A percentile compares a stretch with the other conserved stretches of the same genome.
These are phyloP conservation scores for Cystobasidium pallidum DNA, from an alignment of 1,284 basidiomycete species.

Conservation along the genomic window DNA sequence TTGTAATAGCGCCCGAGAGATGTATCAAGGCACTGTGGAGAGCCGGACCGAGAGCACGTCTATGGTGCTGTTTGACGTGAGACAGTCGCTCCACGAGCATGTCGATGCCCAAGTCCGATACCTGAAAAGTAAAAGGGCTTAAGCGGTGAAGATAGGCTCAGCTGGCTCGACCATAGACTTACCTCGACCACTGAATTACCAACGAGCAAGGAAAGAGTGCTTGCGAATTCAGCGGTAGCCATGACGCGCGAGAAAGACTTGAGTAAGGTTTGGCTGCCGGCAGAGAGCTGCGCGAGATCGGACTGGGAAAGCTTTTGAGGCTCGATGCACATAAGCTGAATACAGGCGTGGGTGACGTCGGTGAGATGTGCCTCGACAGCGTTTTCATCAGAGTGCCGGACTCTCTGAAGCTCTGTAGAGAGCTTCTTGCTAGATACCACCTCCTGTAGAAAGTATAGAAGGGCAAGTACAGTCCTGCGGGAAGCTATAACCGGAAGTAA, in stretches of 20 bases:
- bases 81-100: conserved; percentile 7
- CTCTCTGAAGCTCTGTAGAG: conserved; percentile 48
- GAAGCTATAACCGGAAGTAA: conserved; percentile 24
- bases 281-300: background rate
- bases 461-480: conserved; percentile 21
- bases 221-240: background rate
- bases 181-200: background rate
- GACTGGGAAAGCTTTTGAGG: background rate
- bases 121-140: background rate
- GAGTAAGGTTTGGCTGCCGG: background rate
- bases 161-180: background rate
- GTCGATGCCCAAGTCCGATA: conserved; percentile 6
- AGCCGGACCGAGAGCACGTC: background rate
- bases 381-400: conserved; percentile 32
- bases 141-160: background rate
- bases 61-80: background rate
- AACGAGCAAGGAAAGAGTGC: background rate
- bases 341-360: conserved; percentile 44
- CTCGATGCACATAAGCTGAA: conserved; percentile 20
- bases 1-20: background rate
- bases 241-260: conserved; percentile 3
- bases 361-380: conserved; percentile 44
- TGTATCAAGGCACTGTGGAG: background rate
- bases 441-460: conserved; percentile 42
- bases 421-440: conserved; percentile 49